phyloP scores from a whole-genome alignment of 1,284 basidiomycete species.

The Takashimella tepidaria region DNA sequence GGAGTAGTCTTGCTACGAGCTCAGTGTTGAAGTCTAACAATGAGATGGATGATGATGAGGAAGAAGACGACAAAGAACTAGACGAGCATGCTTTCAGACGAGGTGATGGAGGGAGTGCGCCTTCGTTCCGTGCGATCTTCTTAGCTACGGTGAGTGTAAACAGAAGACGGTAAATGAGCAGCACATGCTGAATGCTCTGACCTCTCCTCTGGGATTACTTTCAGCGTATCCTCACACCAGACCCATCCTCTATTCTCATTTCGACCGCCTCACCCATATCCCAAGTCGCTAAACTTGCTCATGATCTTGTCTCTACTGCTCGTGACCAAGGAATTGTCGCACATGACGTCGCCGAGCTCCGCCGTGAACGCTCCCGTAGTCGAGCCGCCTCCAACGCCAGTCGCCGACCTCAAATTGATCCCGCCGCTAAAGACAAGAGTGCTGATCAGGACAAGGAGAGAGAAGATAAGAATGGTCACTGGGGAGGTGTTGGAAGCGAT shows the following conservation, averaged over 20 bases:
- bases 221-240: constrained; percentile 73
- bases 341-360: constrained; percentile 19
- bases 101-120: constrained; percentile 42
- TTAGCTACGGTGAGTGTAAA: constrained; percentile 41
- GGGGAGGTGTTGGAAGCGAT: constrained; percentile 25
- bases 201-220: constrained; percentile 1
- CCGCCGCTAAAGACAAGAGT: neutral
- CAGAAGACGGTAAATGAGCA: neutral
- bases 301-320: constrained; percentile 65
- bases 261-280: constrained; percentile 62
- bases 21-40: constrained; percentile 5
- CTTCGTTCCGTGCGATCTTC: constrained; percentile 41
- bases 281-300: constrained; percentile 61
- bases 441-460: neutral
- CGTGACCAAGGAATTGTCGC: constrained; percentile 62
- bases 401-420: constrained; percentile 3
- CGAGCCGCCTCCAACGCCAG: constrained; percentile 48
- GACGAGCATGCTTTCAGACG: constrained; percentile 32
- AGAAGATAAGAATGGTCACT: constrained; percentile 2
- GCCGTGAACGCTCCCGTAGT: constrained; percentile 19
- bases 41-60: constrained; percentile 1
- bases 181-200: constrained; percentile 5
- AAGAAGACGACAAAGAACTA: constrained; percentile 16
- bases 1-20: constrained; percentile 11
- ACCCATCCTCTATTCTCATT: constrained; percentile 66